Evolutionary conservation across 2,329 filamentous ascomycete species (phyloP), one percentile per base, ranked within the genome.

Genomic region (Aspergillus sp.): DNA sequence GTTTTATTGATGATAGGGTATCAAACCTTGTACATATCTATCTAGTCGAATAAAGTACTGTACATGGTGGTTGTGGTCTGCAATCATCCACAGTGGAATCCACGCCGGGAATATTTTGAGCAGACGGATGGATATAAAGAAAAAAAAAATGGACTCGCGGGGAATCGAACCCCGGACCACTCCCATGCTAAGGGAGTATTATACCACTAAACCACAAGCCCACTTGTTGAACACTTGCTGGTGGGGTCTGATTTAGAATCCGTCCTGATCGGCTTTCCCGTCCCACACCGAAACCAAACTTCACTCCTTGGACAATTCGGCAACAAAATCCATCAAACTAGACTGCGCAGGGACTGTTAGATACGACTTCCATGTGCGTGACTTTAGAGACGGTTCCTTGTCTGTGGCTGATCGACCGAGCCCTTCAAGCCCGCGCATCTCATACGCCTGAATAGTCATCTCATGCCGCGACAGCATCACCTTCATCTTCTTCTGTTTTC

Each of bases 101-200:
- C 19, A 19, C 19, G 19, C 19, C 19, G 19, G 19, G 19, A 19
- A 19, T 19, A 19, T 19, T 19, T 19, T 19, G 19, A 19, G 19
- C 19, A 19, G 19, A 19, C 19, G 19, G 4, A 19, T n/a, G n/a
- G n/a, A n/a, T n/a, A 32, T 32, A 32, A 32, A 9, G 4, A 8
- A 32, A 37, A 12, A 56, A 51, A 57, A 51, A 48, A 51, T 71
- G 69, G 69, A 71, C 68, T 68, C 62, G 67, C 68, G 62, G 69
- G 68, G 68, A 72, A 72, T 72, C 67, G 66, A 71, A 70, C 67
- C 67, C 66, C 62, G 65, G 67, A 70, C 69, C 68, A 64, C 69
- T 61, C 68, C 67, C 68, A 71, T 69, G 65, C 67, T 70, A 70
- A 70, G 67, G 65, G 66, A 58, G 65, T 64, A 70, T 70, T 67